Evolutionary conservation across 2,329 filamentous ascomycete genomes (phyloP), one percentile per base, ranked within the genome.

Genomic region (Lecanicillium sp.): DNA sequence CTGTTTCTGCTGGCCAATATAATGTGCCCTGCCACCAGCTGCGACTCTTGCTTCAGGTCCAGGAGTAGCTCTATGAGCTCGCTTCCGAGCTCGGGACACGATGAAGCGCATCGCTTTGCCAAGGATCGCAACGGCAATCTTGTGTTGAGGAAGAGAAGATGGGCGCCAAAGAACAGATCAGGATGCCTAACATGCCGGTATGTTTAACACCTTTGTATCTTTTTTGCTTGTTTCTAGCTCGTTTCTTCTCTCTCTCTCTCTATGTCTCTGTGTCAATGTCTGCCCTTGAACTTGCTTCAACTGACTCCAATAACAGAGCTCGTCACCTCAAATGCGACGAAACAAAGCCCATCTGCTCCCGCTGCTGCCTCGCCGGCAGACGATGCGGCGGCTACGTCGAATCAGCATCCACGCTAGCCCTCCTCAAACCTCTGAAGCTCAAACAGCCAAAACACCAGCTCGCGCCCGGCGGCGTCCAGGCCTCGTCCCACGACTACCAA

Each of bases 131-230:
- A 25, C 22, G 22, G 22, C 22, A 6, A 25, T 25, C 22, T 25
- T 11, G 22, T 25, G 11, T 11, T 11, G 7, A 18, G 38, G 17
- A 25, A 35, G 5, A 40, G 34, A 14, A 22, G 31, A 15, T 40
- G 34, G 14, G 38, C 38, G 7, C 18, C 27, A 22, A 40, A 40
- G 14, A 32, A 35, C 9, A 40, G 34, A 14, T 35, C 38, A 12
- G 38, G 38, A 11, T 40, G 38, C 38, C 34, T 40, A 32, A 40
- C 38, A 12, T 40, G 38, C 18, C 38, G 38, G 38, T 40, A 9
- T 30, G 38, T n/a, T n/a, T n/a, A n/a, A n/a, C n/a, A n/a, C n/a
- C n/a, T n/a, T n/a, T n/a, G n/a, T n/a, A n/a, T n/a, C n/a, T n/a
- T n/a, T n/a, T n/a, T n/a, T n/a, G n/a, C n/a, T n/a, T n/a, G n/a